These are phyloP conservation scores for Ophiostoma sp. DNA, from an alignment of 2,329 filamentous ascomycete species.

Conservation along the genomic window DNA sequence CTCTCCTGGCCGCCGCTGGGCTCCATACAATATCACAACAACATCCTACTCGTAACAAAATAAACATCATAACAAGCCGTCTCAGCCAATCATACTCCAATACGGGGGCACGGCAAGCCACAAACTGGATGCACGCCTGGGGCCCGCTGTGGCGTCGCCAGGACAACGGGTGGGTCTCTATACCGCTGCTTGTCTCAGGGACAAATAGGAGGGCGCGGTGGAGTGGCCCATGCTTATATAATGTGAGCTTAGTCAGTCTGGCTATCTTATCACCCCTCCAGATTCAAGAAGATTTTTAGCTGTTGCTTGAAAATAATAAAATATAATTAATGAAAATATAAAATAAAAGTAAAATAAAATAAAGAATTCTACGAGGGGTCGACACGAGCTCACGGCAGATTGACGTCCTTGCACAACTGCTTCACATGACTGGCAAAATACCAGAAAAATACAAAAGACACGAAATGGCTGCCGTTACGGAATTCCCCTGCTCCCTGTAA, in stretches of 20 bases:
- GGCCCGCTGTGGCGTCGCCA: conserved; percentile 20
- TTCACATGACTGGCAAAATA: too few relatives aligned
- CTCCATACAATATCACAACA: conserved; percentile 6
- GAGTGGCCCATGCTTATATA: background rate
- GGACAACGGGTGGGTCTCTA: conserved; percentile 22
- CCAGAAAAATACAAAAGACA: background rate
- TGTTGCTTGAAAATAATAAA: too few relatives aligned
- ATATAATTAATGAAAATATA: too few relatives aligned
- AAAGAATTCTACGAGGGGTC: background rate
- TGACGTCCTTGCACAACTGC: background rate
- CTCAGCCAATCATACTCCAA: conserved; percentile 23
- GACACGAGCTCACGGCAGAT: background rate
- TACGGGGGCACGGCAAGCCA: conserved; percentile 19
- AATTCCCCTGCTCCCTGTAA: conserved; percentile 61
- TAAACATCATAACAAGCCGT: conserved; percentile 22
- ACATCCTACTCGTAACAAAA: conserved; percentile 17
- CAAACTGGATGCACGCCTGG: conserved; percentile 16
- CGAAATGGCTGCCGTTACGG: conserved; percentile 37
- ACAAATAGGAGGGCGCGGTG: background rate
- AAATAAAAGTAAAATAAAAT: too few relatives aligned
- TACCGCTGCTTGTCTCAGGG: conserved; percentile 3
- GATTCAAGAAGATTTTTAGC: too few relatives aligned
- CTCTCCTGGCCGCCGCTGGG: conserved; percentile 11
- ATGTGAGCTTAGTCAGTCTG: background rate
- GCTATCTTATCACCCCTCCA: too few relatives aligned